Conservation (phyloP, 441 rosid genomes). For the Gossypium lobatum region DNA sequence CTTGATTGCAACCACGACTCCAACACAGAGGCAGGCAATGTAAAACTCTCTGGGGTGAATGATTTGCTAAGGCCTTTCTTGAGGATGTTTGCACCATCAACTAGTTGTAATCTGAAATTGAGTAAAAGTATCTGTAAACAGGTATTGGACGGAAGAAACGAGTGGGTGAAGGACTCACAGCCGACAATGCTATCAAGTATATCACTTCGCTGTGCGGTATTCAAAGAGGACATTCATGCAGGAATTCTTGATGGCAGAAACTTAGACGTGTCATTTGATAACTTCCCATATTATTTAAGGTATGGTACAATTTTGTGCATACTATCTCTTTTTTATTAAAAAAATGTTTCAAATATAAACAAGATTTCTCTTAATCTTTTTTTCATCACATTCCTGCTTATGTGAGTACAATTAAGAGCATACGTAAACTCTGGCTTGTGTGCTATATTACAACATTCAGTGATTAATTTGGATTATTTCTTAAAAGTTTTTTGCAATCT, state of each 20-base stretch:
- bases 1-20: conserved; percentile 52
- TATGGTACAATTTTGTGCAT: conserved; percentile 11
- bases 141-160: conserved; percentile 62
- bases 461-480: not conserved
- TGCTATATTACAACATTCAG: not conserved
- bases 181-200: conserved; percentile 55
- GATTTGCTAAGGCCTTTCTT: conserved; percentile 58
- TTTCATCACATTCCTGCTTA: not conserved
- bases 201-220: conserved; percentile 43
- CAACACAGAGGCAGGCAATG: conserved; percentile 59
- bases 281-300: conserved; percentile 88
- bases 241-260: conserved; percentile 66
- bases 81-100: conserved; percentile 54
- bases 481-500: not conserved
- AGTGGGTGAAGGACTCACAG: conserved; percentile 51
- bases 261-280: conserved; percentile 66
- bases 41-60: conserved; percentile 60
- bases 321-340: not conserved
- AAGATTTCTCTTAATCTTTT: conserved; percentile 6
- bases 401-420: not conserved
- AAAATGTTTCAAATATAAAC: not conserved
- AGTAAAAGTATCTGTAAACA: conserved; percentile 62
- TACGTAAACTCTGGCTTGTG: conserved; percentile 3
- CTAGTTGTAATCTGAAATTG: conserved; percentile 51
- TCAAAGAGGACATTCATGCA: conserved; percentile 49